Percentiles rank a stretch among this genome's conserved stretches.
These are phyloP conservation scores for Suillus plorans DNA, from an alignment of 768 basidiomycete genomes.

Conservation along the genomic window DNA sequence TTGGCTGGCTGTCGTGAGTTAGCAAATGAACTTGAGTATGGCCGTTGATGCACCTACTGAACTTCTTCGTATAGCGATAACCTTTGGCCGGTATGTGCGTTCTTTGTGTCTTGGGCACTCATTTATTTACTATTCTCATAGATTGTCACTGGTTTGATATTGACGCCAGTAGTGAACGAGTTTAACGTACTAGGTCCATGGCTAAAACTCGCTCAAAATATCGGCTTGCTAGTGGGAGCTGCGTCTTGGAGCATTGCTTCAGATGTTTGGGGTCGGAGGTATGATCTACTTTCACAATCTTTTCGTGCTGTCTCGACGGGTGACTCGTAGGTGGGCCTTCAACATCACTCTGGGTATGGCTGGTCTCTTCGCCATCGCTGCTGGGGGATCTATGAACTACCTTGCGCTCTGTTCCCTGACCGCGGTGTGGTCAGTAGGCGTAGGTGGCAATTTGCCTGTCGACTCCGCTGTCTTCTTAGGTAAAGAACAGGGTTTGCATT, in stretches of 20 bases:
- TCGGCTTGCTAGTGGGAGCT: slow-evolving; percentile 70
- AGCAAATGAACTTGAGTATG: background rate
- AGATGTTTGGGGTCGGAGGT: slow-evolving; percentile 74
- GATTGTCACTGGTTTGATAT: slow-evolving; percentile 66
- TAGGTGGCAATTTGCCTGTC: slow-evolving; percentile 73
- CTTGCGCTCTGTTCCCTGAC: slow-evolving; percentile 51
- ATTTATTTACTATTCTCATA: slow-evolving; percentile 20
- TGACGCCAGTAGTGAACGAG: slow-evolving; percentile 63
- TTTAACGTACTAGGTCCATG: slow-evolving; percentile 61
- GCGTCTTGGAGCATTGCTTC: slow-evolving; percentile 67
- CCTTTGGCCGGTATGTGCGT: slow-evolving; percentile 62
- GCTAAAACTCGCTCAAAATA: slow-evolving; percentile 67
- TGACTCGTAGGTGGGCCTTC: slow-evolving; percentile 52
- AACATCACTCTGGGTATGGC: slow-evolving; percentile 71
- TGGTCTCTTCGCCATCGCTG: slow-evolving; percentile 62
- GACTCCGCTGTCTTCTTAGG: slow-evolving; percentile 77
- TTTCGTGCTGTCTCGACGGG: slow-evolving; percentile 10
- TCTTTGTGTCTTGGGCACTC: background rate
- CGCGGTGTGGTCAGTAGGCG: slow-evolving; percentile 63
- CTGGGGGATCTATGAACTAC: slow-evolving; percentile 58
- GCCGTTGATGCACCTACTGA: background rate
- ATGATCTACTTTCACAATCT: background rate
- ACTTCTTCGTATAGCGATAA: slow-evolving; percentile 48
- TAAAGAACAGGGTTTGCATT: slow-evolving; percentile 25
- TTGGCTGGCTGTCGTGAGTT: slow-evolving; percentile 75